Base-by-base conservation (phyloP, 495 filamentous ascomycete genomes). In the Penicillium arizonense region DNA sequence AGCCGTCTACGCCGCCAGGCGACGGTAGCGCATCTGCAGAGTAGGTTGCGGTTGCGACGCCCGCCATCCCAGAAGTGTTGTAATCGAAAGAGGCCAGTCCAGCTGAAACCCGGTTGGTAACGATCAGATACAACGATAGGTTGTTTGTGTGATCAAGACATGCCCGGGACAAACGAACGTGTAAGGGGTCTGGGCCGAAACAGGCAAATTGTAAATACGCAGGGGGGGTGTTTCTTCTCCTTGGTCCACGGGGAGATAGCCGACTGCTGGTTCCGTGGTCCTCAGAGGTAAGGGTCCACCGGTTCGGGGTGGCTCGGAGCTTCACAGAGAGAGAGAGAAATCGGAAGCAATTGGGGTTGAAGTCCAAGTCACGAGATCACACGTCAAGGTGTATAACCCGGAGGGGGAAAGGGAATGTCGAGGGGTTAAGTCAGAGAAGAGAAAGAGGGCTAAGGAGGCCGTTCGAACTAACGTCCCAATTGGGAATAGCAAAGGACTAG, bases 201-300 rank as follows among this genome's bases (percentile, higher is more conserved):
- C 59, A 38, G 70, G 71, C 59, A 71, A 71, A 57, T 68, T 65
- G 70, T 71, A 68, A 73, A 75, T 64, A 72, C 51, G 47, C 56
- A 63, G 61, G 57, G 26, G 26, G 6, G 6, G 28, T 30, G 28
- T 8, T 30, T 30, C 28, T 7, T 4, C 7, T 7, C 24, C 7
- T 26, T 26, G 28, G 28, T 30, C 28, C 28, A 30, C 28, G 28
- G 28, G 28, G 28, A 7, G 28, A 30, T 30, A 30, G 8, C 28
- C 28, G 28, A 30, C 28, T 30, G 28, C 28, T 30, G 28, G 28
- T 30, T 30, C 28, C 28, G 28, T 30, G 28, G 28, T 30, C 28
- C 18, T 18, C 18, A n/a, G 6, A 30, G 7, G 28, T 30, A 30
- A 30, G 28, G 28, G 28, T 30, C 28, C 28, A 9, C 28, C 9